phyloP scores from a whole-genome alignment of 2,329 filamentous ascomycete genomes.

The Fusarium sp. region DNA sequence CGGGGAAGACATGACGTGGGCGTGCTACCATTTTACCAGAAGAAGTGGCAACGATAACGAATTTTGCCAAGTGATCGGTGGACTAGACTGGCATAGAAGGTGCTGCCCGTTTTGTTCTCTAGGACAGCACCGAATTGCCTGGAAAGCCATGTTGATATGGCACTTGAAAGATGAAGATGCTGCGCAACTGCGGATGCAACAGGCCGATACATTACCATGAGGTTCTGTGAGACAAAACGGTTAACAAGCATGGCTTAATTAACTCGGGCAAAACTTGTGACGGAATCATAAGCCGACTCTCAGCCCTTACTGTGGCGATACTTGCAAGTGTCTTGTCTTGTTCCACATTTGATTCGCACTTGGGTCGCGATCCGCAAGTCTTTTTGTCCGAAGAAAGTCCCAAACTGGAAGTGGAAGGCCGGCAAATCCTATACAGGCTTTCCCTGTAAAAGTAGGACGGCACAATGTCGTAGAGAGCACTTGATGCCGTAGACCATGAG shows the following conservation, averaged over 20 bases:
- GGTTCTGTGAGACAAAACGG: constrained; percentile 30
- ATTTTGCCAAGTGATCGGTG: neutral
- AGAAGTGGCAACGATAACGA: constrained; percentile 6
- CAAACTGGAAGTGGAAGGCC: constrained; percentile 14
- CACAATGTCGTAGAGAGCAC: constrained; percentile 23
- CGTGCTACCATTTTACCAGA: constrained; percentile 11
- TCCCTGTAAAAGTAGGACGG: constrained; percentile 21
- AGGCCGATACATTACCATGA: constrained; percentile 22
- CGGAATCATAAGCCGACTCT: constrained; percentile 1
- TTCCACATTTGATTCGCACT: constrained; percentile 13
- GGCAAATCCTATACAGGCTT: constrained; percentile 19
- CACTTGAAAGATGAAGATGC: constrained; percentile 10
- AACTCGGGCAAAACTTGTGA: constrained; percentile 7
- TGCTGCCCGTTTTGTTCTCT: neutral
- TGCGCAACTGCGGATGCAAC: constrained; percentile 26
- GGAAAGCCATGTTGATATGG: constrained; percentile 5
- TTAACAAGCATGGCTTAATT: constrained; percentile 13
- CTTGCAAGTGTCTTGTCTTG: constrained; percentile 7
- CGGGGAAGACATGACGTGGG: constrained; percentile 21
- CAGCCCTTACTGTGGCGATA: constrained; percentile 32
- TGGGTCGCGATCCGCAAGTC: constrained; percentile 14
- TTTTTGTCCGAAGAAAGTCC: constrained; percentile 6
- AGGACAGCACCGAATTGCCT: neutral
- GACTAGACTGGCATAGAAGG: neutral
- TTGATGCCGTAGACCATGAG: constrained; percentile 24